Evolutionary conservation across 2,329 filamentous ascomycete species (phyloP), one percentile per base, ranked within the genome.

Genomic region (Waltergamsia citrina): DNA sequence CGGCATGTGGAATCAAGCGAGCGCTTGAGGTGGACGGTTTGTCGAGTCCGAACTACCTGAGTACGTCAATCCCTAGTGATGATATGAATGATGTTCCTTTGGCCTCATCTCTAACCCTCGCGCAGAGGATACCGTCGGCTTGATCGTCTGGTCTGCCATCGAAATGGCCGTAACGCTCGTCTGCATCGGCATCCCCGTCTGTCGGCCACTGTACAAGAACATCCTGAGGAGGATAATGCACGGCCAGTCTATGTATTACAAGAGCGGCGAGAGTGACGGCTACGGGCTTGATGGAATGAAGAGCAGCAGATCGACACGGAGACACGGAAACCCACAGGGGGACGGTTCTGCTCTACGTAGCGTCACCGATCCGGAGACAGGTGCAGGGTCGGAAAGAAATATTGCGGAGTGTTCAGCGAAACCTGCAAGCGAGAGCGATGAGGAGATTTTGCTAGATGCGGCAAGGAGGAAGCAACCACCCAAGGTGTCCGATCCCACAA

Each of bases 121-220:
- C 14, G 8, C 14, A 31, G 55, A 49, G 16, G 53, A 58, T 25
- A 54, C 52, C 19, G 55, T 57, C 5, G 41, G 42, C 0, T 44
- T 57, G 25, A 52, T 57, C 16, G 42, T 55, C 22, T 62, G 58
- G 57, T 54, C 54, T 1, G 53, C 51, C 7, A 55, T 56, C 29
- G 57, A 62, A 30, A 51, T 58, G 15, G 43, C 53, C 14, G 48
- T 60, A 7, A 54, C 54, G 16, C 45, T 62, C 35, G 43, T 61
- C 16, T 61, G 59, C 41, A 50, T 58, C 19, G 56, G 52, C 14
- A 57, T 62, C 5, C 59, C 59, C 3, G 53, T 58, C 9, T 45
- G 57, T 7, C 48, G 55, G 0, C 59, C 59, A 1, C 45, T 62
- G 1, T 62, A 57, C 42, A 43, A 52, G 17, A 4, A 18, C 15